phyloP scores from a whole-genome alignment of 179 eudicot genomes.

The Actinidia arguta region DNA sequence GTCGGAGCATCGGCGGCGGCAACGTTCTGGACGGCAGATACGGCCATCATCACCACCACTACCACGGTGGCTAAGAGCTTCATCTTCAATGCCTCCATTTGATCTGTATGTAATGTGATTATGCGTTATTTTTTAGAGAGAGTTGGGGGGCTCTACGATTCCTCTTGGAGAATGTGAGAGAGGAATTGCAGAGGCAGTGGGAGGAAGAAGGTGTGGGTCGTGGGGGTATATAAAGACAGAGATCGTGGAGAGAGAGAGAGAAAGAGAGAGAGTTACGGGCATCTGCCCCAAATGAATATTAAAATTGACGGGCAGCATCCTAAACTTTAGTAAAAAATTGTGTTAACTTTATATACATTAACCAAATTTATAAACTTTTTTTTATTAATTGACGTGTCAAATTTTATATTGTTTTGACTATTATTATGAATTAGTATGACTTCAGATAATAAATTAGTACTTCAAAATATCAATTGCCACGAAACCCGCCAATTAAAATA shows the following conservation, averaged over 20 bases:
- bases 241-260: background rate
- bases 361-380: too few species aligned
- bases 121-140: background rate
- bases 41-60: conserved; percentile 26
- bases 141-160: background rate
- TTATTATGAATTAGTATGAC: too few species aligned
- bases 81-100: conserved; percentile 42
- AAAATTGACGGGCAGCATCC: too few species aligned
- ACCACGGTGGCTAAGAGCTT: conserved; percentile 24
- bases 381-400: too few species aligned
- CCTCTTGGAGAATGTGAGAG: background rate
- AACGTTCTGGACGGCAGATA: conserved; percentile 30
- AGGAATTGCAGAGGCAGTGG: conserved; percentile 14
- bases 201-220: background rate
- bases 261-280: background rate
- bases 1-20: conserved; percentile 29
- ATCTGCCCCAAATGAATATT: conserved; percentile 17
- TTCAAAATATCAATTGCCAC: too few species aligned
- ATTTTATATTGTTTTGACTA: too few species aligned
- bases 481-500: too few species aligned
- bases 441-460: too few species aligned
- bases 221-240: background rate
- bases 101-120: background rate
- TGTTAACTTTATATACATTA: too few species aligned
- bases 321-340: too few species aligned